Percentiles rank a stretch among this genome's conserved stretches.
Evolutionary conservation across 495 filamentous ascomycete genomes (phyloP).

Genomic region (Hypoxylon trugodes): DNA sequence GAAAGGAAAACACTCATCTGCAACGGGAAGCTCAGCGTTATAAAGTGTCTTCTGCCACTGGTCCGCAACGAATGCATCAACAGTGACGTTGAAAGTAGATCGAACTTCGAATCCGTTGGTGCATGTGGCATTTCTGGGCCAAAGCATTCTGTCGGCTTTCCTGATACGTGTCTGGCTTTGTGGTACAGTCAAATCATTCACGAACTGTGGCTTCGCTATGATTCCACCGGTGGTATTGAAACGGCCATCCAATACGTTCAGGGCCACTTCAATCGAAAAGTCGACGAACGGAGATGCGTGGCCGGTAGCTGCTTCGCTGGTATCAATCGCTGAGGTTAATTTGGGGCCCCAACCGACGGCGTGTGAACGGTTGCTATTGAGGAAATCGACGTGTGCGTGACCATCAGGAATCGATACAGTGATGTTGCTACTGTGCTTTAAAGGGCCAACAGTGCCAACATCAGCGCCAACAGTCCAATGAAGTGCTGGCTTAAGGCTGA

Average conservation of each 20-base stretch:
- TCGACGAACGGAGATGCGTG: constrained; percentile 28
- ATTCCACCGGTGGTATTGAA: constrained; percentile 26
- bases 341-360: constrained; percentile 41
- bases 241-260: constrained; percentile 23
- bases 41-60: constrained; percentile 26
- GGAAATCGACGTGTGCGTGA: constrained; percentile 44
- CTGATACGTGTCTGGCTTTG: constrained; percentile 30
- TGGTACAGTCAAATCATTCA: constrained; percentile 31
- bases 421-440: constrained; percentile 34
- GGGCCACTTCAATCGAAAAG: constrained; percentile 31
- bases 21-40: constrained; percentile 26
- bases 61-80: constrained; percentile 23
- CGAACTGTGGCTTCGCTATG: constrained; percentile 22
- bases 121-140: constrained; percentile 31
- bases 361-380: constrained; percentile 24
- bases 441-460: constrained; percentile 32
- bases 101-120: constrained; percentile 28
- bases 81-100: constrained; percentile 35
- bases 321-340: constrained; percentile 33
- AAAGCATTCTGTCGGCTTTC: constrained; percentile 29
- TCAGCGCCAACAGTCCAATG: constrained; percentile 40
- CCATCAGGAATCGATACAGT: constrained; percentile 37
- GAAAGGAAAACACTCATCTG: constrained; percentile 31
- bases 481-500: constrained; percentile 41
- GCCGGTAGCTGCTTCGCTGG: constrained; percentile 34